Evolutionary conservation across 768 basidiomycete genomes (phyloP).

Genomic region (Agaricus sinodeliciosus): DNA sequence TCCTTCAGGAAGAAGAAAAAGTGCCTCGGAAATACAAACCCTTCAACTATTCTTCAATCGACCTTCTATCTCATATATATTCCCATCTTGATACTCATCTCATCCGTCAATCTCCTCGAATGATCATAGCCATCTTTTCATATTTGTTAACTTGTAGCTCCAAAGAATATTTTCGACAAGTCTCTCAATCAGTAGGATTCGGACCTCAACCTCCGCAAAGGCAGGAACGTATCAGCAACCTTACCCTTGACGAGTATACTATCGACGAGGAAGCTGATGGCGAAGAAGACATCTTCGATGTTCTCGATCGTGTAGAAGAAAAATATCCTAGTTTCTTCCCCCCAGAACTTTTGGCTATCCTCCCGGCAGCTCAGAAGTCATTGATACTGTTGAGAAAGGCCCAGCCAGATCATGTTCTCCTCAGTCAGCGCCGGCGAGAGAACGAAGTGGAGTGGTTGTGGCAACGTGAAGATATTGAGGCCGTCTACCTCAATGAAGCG

Average conservation of each 20-base stretch:
- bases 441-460: constrained; percentile 54
- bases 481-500: constrained; percentile 31
- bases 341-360: constrained; percentile 35
- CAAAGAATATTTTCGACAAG: constrained; percentile 49
- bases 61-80: constrained; percentile 59
- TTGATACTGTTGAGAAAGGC: constrained; percentile 59
- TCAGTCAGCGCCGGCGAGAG: constrained; percentile 24
- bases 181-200: constrained; percentile 58
- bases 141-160: constrained; percentile 64
- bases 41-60: constrained; percentile 38
- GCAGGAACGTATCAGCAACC: constrained; percentile 18
- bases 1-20: constrained; percentile 23
- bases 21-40: constrained; percentile 33
- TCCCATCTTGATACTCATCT: constrained; percentile 46
- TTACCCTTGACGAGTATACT: constrained; percentile 23
- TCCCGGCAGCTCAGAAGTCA: constrained; percentile 66
- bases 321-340: constrained; percentile 64
- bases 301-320: constrained; percentile 28
- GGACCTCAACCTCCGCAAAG: constrained; percentile 23
- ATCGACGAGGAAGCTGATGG: constrained; percentile 33
- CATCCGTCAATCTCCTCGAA: constrained; percentile 41
- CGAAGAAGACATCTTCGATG: constrained; percentile 32
- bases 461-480: constrained; percentile 45
- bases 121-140: constrained; percentile 50
- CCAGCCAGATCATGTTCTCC: constrained; percentile 54